Conservation (phyloP, 345 rosid genomes). For the Syzygium aromaticum region DNA sequence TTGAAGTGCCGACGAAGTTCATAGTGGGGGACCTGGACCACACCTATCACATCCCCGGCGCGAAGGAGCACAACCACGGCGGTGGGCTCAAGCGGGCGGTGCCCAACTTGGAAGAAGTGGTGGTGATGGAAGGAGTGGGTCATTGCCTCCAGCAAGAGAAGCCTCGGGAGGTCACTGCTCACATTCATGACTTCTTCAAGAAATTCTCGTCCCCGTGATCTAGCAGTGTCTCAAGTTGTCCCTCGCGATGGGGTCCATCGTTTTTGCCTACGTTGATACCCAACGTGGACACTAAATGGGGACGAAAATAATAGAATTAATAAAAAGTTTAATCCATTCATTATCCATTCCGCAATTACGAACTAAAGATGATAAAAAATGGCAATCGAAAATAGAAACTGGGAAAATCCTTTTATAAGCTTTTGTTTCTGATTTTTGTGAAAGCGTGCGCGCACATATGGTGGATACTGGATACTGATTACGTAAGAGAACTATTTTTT, state of each 20-base stretch:
- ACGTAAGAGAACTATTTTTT: neutral
- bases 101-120: conserved; percentile 17
- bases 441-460: neutral
- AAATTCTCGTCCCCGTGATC: conserved; percentile 4
- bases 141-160: conserved; percentile 21
- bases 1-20: neutral
- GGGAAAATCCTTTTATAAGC: neutral
- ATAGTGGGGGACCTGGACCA: conserved; percentile 18
- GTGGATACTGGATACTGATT: neutral
- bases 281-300: neutral
- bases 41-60: conserved; percentile 11
- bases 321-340: neutral
- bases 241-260: neutral
- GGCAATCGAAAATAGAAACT: neutral
- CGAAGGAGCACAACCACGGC: conserved; percentile 7
- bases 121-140: conserved; percentile 22
- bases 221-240: neutral
- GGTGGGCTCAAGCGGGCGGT: conserved; percentile 6
- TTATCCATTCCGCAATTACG: neutral
- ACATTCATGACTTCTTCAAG: conserved; percentile 23
- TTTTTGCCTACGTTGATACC: neutral
- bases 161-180: conserved; percentile 16
- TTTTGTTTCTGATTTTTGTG: neutral
- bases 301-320: neutral
- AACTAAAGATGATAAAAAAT: neutral